Evolutionary conservation across 495 filamentous ascomycete species (phyloP).

Genomic region (Tetracladium marchalianum): DNA sequence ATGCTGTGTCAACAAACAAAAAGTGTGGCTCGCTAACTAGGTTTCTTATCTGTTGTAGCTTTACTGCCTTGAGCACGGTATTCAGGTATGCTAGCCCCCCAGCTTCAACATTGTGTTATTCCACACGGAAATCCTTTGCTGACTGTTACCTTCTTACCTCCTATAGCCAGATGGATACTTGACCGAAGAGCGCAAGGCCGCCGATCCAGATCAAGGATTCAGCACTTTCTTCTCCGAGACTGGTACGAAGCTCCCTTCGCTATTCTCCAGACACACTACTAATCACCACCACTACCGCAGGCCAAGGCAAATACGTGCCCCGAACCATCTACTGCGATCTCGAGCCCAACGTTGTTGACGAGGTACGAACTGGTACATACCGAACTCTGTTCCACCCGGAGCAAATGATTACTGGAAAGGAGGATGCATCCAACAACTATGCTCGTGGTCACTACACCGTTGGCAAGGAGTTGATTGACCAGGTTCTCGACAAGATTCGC

Average conservation of each 20-base stretch:
- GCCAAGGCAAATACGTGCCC: conserved; percentile 97
- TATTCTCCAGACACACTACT: conserved; percentile 3
- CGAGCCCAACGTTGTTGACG: conserved; percentile 98
- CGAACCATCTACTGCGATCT: conserved; percentile 99
- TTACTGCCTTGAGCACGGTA: conserved; percentile 99
- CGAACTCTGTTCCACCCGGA: conserved; percentile 95
- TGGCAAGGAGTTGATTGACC: conserved; percentile 96
- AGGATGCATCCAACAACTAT: conserved; percentile 99
- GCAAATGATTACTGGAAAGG: conserved; percentile 98
- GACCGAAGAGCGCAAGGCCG: conserved; percentile 92
- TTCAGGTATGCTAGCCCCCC: conserved; percentile 64
- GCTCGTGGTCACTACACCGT: conserved; percentile 98
- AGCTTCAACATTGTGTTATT: conserved; percentile 1
- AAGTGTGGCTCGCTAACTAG: conserved; percentile 17
- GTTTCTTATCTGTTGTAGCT: conserved; percentile 46
- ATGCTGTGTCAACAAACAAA: conserved; percentile 2
- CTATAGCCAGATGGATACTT: conserved; percentile 92
- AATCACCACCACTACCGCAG: conserved; percentile 22
- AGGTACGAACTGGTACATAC: conserved; percentile 96
- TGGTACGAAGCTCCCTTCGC: conserved; percentile 47
- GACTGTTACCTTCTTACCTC: conserved; percentile 22
- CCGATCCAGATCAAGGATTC: conserved; percentile 92
- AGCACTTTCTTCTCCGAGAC: conserved; percentile 99
- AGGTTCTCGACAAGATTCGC: conserved; percentile 92
- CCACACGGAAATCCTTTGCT: conserved; percentile 20